Percentiles rank a stretch among this genome's conserved stretches.
These are phyloP conservation scores for Fusarium devonianum DNA, from an alignment of 2,329 filamentous ascomycete genomes.

Conservation along the genomic window DNA sequence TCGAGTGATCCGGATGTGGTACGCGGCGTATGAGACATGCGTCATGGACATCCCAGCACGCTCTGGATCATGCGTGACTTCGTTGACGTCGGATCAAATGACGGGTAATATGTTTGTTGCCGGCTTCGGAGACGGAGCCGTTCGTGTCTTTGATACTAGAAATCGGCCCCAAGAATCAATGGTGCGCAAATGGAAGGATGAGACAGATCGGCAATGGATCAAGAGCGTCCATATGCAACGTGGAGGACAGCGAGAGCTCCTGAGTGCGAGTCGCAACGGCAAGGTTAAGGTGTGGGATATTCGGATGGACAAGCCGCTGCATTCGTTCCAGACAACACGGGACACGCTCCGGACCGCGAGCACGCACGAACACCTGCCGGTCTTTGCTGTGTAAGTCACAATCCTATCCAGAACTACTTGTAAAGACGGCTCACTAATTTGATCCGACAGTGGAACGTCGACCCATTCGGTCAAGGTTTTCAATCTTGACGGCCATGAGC, in stretches of 20 bases:
- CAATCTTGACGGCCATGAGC: slow-evolving; percentile 81
- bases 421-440: slow-evolving; percentile 39
- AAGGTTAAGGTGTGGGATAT: slow-evolving; percentile 98
- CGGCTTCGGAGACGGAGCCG: slow-evolving; percentile 93
- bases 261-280: slow-evolving; percentile 90
- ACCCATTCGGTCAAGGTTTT: slow-evolving; percentile 89
- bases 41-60: slow-evolving; percentile 92
- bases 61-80: slow-evolving; percentile 94
- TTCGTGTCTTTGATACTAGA: slow-evolving; percentile 92
- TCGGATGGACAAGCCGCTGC: slow-evolving; percentile 79
- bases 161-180: slow-evolving; percentile 85
- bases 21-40: slow-evolving; percentile 91
- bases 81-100: slow-evolving; percentile 95
- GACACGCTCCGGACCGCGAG: slow-evolving; percentile 84
- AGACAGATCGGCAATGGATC: slow-evolving; percentile 85
- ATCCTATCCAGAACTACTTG: background rate
- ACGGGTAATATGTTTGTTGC: slow-evolving; percentile 96
- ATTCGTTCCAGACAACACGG: slow-evolving; percentile 75
- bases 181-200: slow-evolving; percentile 97
- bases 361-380: slow-evolving; percentile 94
- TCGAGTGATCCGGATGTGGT: slow-evolving; percentile 95
- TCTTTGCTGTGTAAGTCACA: slow-evolving; percentile 84
- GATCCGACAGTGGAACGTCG: slow-evolving; percentile 75
- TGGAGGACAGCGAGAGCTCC: slow-evolving; percentile 87
- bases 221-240: slow-evolving; percentile 97